Conservation (phyloP, 2,329 filamentous ascomycete species). For the Onygenales sp. region DNA sequence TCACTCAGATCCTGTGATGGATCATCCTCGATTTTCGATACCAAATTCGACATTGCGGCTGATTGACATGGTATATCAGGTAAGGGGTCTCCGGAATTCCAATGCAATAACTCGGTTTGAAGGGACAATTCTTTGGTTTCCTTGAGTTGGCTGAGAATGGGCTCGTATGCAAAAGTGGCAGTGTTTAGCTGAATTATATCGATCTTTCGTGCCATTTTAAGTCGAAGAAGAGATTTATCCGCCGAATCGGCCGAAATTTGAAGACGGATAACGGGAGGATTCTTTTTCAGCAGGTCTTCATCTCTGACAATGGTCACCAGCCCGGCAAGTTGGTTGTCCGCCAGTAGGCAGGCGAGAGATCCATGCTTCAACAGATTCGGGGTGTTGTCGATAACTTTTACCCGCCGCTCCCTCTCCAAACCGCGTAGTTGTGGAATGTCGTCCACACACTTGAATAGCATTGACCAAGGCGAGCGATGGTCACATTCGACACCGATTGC, state of each 20-base stretch:
- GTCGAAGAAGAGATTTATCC: constrained; percentile 34
- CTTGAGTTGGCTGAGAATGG: constrained; percentile 52
- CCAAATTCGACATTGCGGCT: not conserved
- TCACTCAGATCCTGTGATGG: not conserved
- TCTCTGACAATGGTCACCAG: constrained; percentile 26
- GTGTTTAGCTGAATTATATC: constrained; percentile 52
- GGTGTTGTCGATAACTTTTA: constrained; percentile 17
- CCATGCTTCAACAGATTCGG: constrained; percentile 21
- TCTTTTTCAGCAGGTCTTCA: constrained; percentile 36
- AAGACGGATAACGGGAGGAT: constrained; percentile 17
- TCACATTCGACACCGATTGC: constrained; percentile 1
- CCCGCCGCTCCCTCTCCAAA: constrained; percentile 8
- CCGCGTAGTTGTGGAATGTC: constrained; percentile 17
- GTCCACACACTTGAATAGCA: constrained; percentile 12
- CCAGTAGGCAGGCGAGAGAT: constrained; percentile 20
- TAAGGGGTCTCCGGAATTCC: constrained; percentile 11
- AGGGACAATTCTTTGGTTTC: constrained; percentile 47
- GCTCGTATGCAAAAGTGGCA: constrained; percentile 58
- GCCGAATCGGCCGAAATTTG: constrained; percentile 10
- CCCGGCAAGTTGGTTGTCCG: constrained; percentile 13
- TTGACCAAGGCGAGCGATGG: constrained; percentile 12
- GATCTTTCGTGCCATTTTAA: constrained; percentile 25
- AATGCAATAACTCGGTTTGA: constrained; percentile 40
- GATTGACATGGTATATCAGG: constrained; percentile 2
- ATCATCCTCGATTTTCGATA: not conserved